These are phyloP conservation scores for Debaryomyces hansenii DNA, from an alignment of 805 yeast genomes.

Conservation along the genomic window DNA sequence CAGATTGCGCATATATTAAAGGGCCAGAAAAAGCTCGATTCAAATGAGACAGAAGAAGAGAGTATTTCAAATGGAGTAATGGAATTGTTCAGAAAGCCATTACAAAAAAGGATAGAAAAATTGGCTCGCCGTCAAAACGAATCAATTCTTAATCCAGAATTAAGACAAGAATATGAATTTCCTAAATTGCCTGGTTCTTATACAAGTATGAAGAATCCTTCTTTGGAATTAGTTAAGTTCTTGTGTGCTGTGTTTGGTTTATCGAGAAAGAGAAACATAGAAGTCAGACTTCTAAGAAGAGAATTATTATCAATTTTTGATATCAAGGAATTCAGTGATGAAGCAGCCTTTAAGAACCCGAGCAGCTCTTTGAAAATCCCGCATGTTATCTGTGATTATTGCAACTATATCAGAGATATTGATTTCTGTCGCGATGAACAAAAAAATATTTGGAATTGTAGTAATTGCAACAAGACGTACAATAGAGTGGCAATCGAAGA, in stretches of 20 bases:
- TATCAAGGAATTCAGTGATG: slow-evolving; percentile 78
- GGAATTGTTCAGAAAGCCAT: slow-evolving; percentile 57
- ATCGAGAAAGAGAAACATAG: slow-evolving; percentile 63
- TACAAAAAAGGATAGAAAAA: slow-evolving; percentile 64
- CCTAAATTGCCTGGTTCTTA: slow-evolving; percentile 79
- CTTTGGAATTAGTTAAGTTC: slow-evolving; percentile 75
- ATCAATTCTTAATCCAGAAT: slow-evolving; percentile 63
- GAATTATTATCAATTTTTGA: slow-evolving; percentile 74
- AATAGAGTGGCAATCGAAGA: slow-evolving; percentile 78
- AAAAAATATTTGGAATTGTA: slow-evolving; percentile 57
- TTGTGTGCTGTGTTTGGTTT: slow-evolving; percentile 71
- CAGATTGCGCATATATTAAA: slow-evolving; percentile 60
- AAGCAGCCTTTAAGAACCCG: slow-evolving; percentile 73
- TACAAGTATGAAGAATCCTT: slow-evolving; percentile 60
- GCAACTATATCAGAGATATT: slow-evolving; percentile 71
- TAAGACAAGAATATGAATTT: slow-evolving; percentile 63
- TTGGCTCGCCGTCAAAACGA: slow-evolving; percentile 72
- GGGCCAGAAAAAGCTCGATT: slow-evolving; percentile 38
- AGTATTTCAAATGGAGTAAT: slow-evolving; percentile 46
- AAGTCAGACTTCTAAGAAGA: slow-evolving; percentile 71
- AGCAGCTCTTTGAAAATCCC: slow-evolving; percentile 65
- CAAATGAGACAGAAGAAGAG: slow-evolving; percentile 35
- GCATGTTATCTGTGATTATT: slow-evolving; percentile 74
- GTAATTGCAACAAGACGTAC: slow-evolving; percentile 62
- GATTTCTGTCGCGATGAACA: slow-evolving; percentile 78